A percentile compares a stretch with the other conserved stretches of the same genome.
These are phyloP conservation scores for Neurospora pannonica DNA, from an alignment of 495 filamentous ascomycete genomes.

Conservation along the genomic window DNA sequence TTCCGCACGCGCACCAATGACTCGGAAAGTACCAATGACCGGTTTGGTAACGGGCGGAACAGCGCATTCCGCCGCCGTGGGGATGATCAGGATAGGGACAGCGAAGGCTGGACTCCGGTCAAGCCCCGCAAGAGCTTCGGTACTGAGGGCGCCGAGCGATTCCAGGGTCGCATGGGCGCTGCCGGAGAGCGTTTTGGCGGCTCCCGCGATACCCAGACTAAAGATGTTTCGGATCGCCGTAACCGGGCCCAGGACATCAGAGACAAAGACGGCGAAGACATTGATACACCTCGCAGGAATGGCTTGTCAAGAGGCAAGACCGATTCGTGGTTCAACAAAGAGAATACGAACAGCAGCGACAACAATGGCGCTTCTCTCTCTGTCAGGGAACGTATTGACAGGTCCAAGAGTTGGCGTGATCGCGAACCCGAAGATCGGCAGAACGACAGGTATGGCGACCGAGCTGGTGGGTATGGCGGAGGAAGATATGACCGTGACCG, in stretches of 20 bases:
- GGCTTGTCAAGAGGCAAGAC: slow-evolving; percentile 34
- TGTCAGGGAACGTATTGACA: slow-evolving; percentile 49
- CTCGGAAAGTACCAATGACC: slow-evolving; percentile 47
- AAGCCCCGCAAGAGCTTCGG: slow-evolving; percentile 58
- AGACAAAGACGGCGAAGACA: slow-evolving; percentile 43
- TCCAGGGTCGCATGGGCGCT: slow-evolving; percentile 46
- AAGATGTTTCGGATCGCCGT: slow-evolving; percentile 33
- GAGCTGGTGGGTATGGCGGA: slow-evolving; percentile 25
- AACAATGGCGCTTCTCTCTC: slow-evolving; percentile 24
- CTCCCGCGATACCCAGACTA: slow-evolving; percentile 21
- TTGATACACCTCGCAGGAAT: slow-evolving; percentile 48
- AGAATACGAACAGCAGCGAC: slow-evolving; percentile 25
- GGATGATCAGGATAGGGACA: slow-evolving; percentile 48
- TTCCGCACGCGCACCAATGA: slow-evolving; percentile 60
- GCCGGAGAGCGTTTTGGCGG: slow-evolving; percentile 22
- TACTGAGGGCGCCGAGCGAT: slow-evolving; percentile 51
- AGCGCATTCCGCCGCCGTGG: slow-evolving; percentile 39
- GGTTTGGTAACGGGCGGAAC: slow-evolving; percentile 38
- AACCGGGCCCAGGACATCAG: slow-evolving; percentile 37
- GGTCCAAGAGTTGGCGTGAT: slow-evolving; percentile 57
- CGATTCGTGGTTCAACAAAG: slow-evolving; percentile 35
- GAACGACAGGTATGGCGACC: slow-evolving; percentile 34
- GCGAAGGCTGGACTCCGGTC: slow-evolving; percentile 50
- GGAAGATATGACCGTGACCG: slow-evolving; percentile 55
- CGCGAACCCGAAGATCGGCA: slow-evolving; percentile 45